These are phyloP conservation scores for Leishmania lainsoni DNA, from an alignment of 208 protist genomes.

Conservation along the genomic window DNA sequence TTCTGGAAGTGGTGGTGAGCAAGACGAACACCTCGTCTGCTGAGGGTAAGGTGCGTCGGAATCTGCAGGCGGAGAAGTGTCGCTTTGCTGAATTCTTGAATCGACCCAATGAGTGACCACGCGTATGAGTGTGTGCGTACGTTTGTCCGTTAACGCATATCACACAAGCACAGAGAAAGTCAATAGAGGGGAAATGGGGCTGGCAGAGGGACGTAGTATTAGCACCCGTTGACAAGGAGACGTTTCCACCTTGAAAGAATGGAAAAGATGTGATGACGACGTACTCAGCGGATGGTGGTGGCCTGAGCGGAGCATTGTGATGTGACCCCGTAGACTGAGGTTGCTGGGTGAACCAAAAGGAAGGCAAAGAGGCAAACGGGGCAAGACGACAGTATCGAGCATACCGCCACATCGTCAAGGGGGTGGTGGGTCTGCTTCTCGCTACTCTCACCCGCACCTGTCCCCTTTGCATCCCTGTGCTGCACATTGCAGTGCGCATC, in stretches of 20 bases:
- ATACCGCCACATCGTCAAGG: not conserved
- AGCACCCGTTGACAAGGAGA: not conserved
- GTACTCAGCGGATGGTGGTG: not conserved
- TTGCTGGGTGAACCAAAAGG: not conserved
- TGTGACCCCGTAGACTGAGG: not conserved
- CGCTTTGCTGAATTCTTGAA: constrained; percentile 31
- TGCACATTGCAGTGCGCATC: not conserved
- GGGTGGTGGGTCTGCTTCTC: not conserved
- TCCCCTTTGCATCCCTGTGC: not conserved
- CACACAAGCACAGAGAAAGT: not conserved
- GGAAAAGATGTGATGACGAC: not conserved
- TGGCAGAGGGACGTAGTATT: not conserved
- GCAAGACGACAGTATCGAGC: not conserved
- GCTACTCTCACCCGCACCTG: not conserved
- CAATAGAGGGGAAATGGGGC: not conserved
- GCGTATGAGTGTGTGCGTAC: not conserved
- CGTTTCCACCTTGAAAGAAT: not conserved
- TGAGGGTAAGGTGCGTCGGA: not conserved
- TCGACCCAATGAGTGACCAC: not conserved
- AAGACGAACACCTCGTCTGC: constrained; percentile 21
- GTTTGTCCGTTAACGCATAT: not conserved
- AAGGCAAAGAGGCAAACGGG: not conserved
- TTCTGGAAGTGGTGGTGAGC: constrained; percentile 81
- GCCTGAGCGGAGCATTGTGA: not conserved
- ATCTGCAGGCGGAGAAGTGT: constrained; percentile 24